Evolutionary conservation across 2,329 filamentous ascomycete species (phyloP), one percentile per base, ranked within the genome.

Genomic region (Paecilomyces dactylethromorphus): DNA sequence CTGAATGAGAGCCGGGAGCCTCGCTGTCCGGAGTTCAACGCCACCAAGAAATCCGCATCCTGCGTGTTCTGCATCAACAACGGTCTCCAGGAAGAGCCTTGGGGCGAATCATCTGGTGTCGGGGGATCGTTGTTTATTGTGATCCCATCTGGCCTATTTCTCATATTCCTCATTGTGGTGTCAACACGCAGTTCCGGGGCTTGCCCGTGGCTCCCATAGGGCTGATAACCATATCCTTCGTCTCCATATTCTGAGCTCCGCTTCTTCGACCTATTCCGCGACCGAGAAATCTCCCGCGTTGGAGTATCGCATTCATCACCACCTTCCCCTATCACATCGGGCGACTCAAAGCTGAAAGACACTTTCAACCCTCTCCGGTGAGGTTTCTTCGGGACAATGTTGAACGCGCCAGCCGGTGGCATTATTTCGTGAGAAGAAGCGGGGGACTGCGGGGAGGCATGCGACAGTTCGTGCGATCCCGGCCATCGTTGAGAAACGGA

Each of bases 301-400:
- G 90, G 89, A 8, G 83, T 78, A 57, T 90, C 86, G 57, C 89
- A 88, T 72, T 96, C 92, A 68, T 97, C 93, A 33, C 93, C 93
- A 59, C 93, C 93, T 73, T 93, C 88, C 53, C 93, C 93, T 68
- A 97, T 97, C 62, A 96, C 76, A 53, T 91, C 88, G 6, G 92
- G 92, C 57, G 82, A 80, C 10, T 82, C 82, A 65, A 90, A 85
- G 56, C 82, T 83, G 68, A 97, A 97, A 58, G 81, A 84, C 35
- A 97, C 92, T 3, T 79, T 79, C 61, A 94, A 78, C 10, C 88
- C 88, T 73, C 90, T 90, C 69, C 82, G 84, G 57, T 76, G 79
- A 66, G 77, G 71, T 58, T 72, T 71, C 50, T 65, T 68, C 12
- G 68, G 63, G 2, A 69, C 66, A 18, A 56, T 68, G 53, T 50